Conservation (phyloP, 441 rosid species). For the Raphanus hybrid region DNA sequence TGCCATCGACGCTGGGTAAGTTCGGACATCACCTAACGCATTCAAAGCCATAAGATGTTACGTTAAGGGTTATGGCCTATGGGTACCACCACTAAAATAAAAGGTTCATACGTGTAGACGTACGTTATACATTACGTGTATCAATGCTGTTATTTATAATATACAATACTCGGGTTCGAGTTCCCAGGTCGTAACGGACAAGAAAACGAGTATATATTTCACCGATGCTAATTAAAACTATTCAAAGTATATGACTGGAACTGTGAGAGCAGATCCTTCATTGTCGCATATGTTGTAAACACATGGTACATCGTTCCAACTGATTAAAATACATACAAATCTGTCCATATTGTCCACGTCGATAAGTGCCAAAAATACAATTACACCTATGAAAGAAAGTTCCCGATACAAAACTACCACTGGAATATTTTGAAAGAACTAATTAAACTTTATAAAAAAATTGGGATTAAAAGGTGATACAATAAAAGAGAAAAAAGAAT, state of each 20-base stretch:
- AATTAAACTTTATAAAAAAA: neutral
- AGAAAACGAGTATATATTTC: constrained; percentile 9
- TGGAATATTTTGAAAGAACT: neutral
- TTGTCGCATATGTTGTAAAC: constrained; percentile 43
- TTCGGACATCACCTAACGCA: constrained; percentile 23
- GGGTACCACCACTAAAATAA: neutral
- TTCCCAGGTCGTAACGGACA: constrained; percentile 23
- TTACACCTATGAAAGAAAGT: constrained; percentile 3
- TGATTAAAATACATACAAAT: constrained; percentile 28
- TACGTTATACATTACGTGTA: constrained; percentile 27
- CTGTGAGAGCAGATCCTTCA: constrained; percentile 40
- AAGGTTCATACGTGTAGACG: constrained; percentile 14
- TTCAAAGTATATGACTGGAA: constrained; percentile 16
- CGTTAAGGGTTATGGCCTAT: constrained; percentile 5
- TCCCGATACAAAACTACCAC: neutral
- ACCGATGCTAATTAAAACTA: constrained; percentile 19
- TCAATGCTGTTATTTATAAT: neutral
- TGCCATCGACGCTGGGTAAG: constrained; percentile 23
- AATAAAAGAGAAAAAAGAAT: neutral
- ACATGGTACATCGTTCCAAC: constrained; percentile 39
- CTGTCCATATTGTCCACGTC: constrained; percentile 28
- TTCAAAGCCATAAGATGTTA: constrained; percentile 24
- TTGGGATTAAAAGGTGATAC: constrained; percentile 13
- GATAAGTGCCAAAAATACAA: constrained; percentile 3
- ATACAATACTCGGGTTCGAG: constrained; percentile 16